These are phyloP conservation scores for Themeda triandra DNA, from an alignment of 176 grass and related monocot genomes.

Conservation along the genomic window DNA sequence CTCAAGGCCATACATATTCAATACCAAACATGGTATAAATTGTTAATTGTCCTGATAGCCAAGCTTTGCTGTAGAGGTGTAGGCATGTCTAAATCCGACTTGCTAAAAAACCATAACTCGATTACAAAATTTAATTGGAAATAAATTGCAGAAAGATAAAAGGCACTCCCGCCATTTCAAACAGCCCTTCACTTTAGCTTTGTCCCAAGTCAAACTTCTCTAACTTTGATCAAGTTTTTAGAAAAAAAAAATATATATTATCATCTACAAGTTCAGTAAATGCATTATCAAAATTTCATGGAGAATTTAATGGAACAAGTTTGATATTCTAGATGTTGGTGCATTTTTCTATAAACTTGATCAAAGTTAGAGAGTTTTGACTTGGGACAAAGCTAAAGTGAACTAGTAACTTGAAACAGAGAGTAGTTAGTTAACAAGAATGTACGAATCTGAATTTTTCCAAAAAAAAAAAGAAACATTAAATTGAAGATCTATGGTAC, in stretches of 20 bases:
- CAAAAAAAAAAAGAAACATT: not conserved
- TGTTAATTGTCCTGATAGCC: not conserved
- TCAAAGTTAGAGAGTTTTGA: not conserved
- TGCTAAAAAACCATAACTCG: not conserved
- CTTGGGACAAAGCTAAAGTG: not conserved
- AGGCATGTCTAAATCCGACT: not conserved
- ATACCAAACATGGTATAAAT: not conserved
- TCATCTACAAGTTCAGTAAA: not conserved
- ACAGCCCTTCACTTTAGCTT: not conserved
- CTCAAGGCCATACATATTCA: not conserved
- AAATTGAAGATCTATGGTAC: not conserved
- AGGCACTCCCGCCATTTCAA: not conserved
- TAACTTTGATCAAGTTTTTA: not conserved
- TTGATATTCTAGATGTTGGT: not conserved
- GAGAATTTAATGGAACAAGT: not conserved
- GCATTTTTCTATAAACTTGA: not conserved
- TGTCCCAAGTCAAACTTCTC: not conserved
- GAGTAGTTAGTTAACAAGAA: slow-evolving; percentile 9
- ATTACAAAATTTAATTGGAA: not conserved
- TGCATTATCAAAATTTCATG: not conserved
- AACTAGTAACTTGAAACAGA: not conserved
- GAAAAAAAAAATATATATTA: not conserved
- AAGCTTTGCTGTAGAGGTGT: not conserved
- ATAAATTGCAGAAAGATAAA: not conserved
- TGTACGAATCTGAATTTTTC: slow-evolving; percentile 4